Evolutionary conservation across 1,139 yeast species (phyloP).

Genomic region (Sugiyamaella grinbergsii): DNA sequence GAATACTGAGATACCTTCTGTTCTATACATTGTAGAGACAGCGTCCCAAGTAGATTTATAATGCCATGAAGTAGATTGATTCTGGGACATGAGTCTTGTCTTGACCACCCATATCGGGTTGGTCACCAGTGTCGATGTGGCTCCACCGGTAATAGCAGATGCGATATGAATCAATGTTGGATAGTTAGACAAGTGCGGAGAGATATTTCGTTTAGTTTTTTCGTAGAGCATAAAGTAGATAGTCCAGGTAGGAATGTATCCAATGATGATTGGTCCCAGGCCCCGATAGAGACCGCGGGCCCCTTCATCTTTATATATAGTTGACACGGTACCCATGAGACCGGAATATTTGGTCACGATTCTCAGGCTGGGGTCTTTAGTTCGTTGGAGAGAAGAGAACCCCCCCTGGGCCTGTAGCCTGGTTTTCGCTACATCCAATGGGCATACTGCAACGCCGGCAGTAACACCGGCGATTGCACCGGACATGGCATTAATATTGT

Average conservation of each 20-base stretch:
- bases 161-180: constrained; percentile 66
- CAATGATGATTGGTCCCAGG: constrained; percentile 83
- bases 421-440: constrained; percentile 91
- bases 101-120: constrained; percentile 98
- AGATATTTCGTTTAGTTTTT: constrained; percentile 54
- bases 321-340: constrained; percentile 58
- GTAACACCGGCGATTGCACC: constrained; percentile 93
- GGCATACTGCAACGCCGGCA: constrained; percentile 90
- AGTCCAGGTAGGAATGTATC: constrained; percentile 98
- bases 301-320: constrained; percentile 77
- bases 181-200: constrained; percentile 26
- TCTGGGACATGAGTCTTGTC: constrained; percentile 87
- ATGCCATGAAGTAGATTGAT: constrained; percentile 41
- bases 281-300: constrained; percentile 85
- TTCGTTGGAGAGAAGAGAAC: constrained; percentile 30
- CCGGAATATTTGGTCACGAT: constrained; percentile 52
- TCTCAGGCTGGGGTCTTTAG: constrained; percentile 22
- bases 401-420: constrained; percentile 94
- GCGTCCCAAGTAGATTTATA: constrained; percentile 86
- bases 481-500: constrained; percentile 60
- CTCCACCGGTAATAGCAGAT: constrained; percentile 89
- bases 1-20: constrained; percentile 82
- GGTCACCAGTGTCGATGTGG: constrained; percentile 80
- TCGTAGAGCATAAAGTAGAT: constrained; percentile 92
- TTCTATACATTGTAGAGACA: constrained; percentile 68